phyloP scores from a whole-genome alignment of 441 rosid species.

The Viola pubescens region DNA sequence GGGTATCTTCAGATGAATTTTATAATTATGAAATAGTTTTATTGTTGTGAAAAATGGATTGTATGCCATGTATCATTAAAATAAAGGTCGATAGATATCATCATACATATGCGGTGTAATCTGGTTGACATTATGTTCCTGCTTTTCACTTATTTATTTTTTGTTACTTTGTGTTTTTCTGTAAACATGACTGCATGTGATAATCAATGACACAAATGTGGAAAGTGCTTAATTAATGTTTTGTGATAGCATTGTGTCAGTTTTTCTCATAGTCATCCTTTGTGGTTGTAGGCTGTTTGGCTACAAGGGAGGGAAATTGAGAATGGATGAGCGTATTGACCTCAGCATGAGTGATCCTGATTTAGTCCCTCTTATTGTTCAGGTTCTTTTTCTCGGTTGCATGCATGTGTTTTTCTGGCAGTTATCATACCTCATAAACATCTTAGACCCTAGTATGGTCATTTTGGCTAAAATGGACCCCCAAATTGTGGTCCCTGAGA shows the following conservation, averaged over 20 bases:
- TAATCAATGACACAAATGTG: too few species aligned
- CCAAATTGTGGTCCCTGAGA: too few species aligned
- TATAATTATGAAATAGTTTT: not conserved
- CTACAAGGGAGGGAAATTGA: constrained; percentile 75
- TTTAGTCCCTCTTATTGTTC: constrained; percentile 82
- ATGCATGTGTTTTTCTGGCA: constrained; percentile 8
- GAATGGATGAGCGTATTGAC: constrained; percentile 89
- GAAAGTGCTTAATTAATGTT: not conserved
- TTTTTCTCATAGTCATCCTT: constrained; percentile 2
- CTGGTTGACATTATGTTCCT: not conserved
- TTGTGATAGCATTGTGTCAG: not conserved
- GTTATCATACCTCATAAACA: constrained; percentile 8
- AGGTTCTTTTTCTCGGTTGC: constrained; percentile 40
- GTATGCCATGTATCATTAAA: not conserved
- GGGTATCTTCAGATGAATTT: not conserved
- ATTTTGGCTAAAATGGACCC: too few species aligned
- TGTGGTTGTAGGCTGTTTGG: constrained; percentile 66
- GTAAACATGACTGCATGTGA: not conserved
- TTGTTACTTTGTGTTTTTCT: not conserved
- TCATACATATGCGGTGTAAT: too few species aligned
- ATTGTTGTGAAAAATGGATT: not conserved
- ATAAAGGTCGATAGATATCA: not conserved
- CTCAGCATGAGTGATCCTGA: constrained; percentile 99
- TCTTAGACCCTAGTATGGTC: constrained; percentile 4
- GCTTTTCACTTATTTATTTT: not conserved